A percentile compares a stretch with the other conserved stretches of the same genome.
phyloP scores from a whole-genome alignment of 495 filamentous ascomycete species.

The Tricharina praecox region DNA sequence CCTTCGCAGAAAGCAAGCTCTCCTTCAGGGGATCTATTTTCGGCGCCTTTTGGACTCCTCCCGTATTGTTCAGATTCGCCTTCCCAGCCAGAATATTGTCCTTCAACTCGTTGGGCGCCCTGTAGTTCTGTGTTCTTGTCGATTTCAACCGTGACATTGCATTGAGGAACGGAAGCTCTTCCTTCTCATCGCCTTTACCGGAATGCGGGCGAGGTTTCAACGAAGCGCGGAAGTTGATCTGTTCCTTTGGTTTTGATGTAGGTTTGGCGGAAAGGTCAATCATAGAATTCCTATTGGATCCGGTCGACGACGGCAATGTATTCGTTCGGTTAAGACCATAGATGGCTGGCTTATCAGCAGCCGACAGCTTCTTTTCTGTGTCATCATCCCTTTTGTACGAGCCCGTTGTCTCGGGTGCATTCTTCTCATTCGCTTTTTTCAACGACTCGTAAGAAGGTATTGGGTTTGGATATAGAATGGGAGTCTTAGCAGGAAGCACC shows the following conservation, averaged over 20 bases:
- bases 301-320: background rate
- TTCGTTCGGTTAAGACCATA: no score
- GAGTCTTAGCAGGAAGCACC: slow-evolving; percentile 15
- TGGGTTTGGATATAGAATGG: slow-evolving; percentile 7
- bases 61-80: slow-evolving; percentile 53
- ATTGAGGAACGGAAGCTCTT: slow-evolving; percentile 68
- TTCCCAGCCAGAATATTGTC: slow-evolving; percentile 75
- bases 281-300: background rate
- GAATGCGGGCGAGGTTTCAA: slow-evolving; percentile 45
- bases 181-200: slow-evolving; percentile 30
- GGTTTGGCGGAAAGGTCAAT: background rate
- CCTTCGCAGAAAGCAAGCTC: slow-evolving; percentile 36
- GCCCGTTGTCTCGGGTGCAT: background rate
- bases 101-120: slow-evolving; percentile 72
- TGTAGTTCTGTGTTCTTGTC: slow-evolving; percentile 72
- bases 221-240: slow-evolving; percentile 43
- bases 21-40: slow-evolving; percentile 80
- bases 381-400: background rate
- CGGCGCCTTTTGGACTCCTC: slow-evolving; percentile 65
- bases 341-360: slow-evolving; percentile 1
- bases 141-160: slow-evolving; percentile 70
- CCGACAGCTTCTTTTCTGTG: background rate
- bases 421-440: background rate
- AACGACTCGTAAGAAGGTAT: slow-evolving; percentile 1
- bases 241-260: slow-evolving; percentile 14